Evolutionary conservation across 2,329 filamentous ascomycete species (phyloP), one percentile per base, ranked within the genome.

Genomic region (Apiospora pterosperma): DNA sequence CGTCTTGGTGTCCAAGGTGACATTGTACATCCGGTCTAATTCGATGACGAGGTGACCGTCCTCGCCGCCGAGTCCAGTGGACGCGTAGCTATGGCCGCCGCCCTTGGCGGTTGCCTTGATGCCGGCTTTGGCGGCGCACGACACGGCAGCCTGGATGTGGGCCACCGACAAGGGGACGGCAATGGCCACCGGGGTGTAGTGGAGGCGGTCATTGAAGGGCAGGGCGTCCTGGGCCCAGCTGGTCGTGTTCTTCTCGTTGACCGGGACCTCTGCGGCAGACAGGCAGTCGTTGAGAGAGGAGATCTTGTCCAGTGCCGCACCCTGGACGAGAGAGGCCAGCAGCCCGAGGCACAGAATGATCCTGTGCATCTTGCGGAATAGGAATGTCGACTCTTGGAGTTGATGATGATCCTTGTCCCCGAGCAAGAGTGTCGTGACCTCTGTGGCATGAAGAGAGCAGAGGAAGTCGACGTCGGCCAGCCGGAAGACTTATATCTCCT

Each of bases 41-140:
- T 81, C 75, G 64, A 84, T 78, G 62, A 83, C 76, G 66, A 83
- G 76, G 63, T 76, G 75, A 1, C 81, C 81, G 62, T 82, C 76
- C 66, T 80, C 76, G 11, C 80, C 81, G 48, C 80, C 80, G 16
- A 79, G 76, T 63, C 78, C 79, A 66, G 76, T 78, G 19, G 78
- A 79, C 21, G 79, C 80, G 69, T 83, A 84, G 4, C 79, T 82
- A 68, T 84, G 82, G 23, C 82, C 82, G 44, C 81, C 82, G 44
- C 76, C 75, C 67, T 79, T 80, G 21, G 81, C 77, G 25, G 80
- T 79, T 3, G 83, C 80, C 69, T 81, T 81, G 63, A 80, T 72
- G 12, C 73, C 72, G 23, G 73, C 69, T 63, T 77, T 66, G 23
- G 70, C 69, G 41, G 80, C 81, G 68, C 81, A 83, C 34, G 76